Conservation (phyloP, 2,329 filamentous ascomycete species). For the Chrysoporthe austroafricana region DNA sequence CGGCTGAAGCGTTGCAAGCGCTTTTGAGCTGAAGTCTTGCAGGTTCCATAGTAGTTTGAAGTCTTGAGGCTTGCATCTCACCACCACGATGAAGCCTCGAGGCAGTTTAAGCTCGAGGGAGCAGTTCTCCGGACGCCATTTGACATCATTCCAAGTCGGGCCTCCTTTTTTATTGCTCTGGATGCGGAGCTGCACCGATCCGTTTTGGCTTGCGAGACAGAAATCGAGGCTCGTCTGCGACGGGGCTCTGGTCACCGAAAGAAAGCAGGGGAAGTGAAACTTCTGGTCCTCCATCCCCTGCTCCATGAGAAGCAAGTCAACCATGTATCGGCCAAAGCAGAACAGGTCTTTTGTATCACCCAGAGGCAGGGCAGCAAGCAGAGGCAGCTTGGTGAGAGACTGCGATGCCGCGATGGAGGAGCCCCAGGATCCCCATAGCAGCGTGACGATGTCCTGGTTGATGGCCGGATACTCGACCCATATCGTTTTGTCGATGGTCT, state of each 20-base stretch:
- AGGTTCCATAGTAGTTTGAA: constrained; percentile 81
- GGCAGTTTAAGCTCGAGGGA: constrained; percentile 72
- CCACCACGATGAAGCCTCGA: constrained; percentile 72
- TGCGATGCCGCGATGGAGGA: constrained; percentile 53
- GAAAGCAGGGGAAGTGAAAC: constrained; percentile 71
- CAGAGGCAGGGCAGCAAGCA: constrained; percentile 73
- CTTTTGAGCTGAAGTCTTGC: constrained; percentile 80
- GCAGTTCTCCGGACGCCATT: constrained; percentile 72
- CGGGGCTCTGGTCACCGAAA: constrained; percentile 74
- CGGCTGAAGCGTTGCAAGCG: constrained; percentile 72
- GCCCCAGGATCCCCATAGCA: constrained; percentile 66
- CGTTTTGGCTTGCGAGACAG: constrained; percentile 78
- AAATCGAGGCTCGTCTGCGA: constrained; percentile 72
- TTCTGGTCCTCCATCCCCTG: constrained; percentile 69
- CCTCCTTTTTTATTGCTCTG: constrained; percentile 69
- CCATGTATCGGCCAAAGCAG: constrained; percentile 78
- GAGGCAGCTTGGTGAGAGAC: constrained; percentile 51
- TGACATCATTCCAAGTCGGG: constrained; percentile 79
- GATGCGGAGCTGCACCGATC: constrained; percentile 74
- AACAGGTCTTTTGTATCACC: constrained; percentile 76
- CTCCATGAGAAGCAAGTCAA: constrained; percentile 75
- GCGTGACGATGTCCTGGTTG: constrained; percentile 70
- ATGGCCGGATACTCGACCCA: constrained; percentile 80
- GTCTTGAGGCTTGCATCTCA: constrained; percentile 76
- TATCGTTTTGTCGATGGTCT: constrained; percentile 78